phyloP scores from a whole-genome alignment of 208 protist genomes.

The Leishmania tarentolae region DNA sequence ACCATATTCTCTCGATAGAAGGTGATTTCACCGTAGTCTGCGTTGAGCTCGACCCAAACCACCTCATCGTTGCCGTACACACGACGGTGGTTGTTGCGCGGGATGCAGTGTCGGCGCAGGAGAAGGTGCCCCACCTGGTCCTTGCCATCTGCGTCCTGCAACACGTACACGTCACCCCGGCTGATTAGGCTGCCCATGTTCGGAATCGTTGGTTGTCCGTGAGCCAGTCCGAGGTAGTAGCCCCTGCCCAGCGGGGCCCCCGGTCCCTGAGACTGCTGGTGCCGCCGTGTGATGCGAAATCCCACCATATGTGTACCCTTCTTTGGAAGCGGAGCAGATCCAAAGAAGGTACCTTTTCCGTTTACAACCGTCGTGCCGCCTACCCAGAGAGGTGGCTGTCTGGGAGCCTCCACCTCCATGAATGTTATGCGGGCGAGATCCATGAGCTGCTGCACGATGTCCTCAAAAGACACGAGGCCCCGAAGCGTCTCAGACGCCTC shows the following conservation, averaged over 20 bases:
- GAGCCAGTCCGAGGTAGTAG: slow-evolving; percentile 87
- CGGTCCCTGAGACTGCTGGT: slow-evolving; percentile 59
- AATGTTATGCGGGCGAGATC: slow-evolving; percentile 61
- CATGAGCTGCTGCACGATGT: slow-evolving; percentile 63
- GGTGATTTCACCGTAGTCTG: slow-evolving; percentile 80
- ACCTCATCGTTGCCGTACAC: slow-evolving; percentile 87
- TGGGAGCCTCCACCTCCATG: slow-evolving; percentile 30
- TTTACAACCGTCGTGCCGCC: slow-evolving; percentile 53
- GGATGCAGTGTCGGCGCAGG: slow-evolving; percentile 69
- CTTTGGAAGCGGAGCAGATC: slow-evolving; percentile 56
- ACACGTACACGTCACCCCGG: slow-evolving; percentile 78
- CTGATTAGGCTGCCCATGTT: slow-evolving; percentile 78
- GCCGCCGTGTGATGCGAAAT: slow-evolving; percentile 75
- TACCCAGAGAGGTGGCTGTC: slow-evolving; percentile 58
- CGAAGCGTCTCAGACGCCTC: slow-evolving; percentile 44
- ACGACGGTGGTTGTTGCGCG: slow-evolving; percentile 69
- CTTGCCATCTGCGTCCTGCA: slow-evolving; percentile 89
- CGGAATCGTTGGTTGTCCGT: slow-evolving; percentile 65
- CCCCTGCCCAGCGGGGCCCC: slow-evolving; percentile 83
- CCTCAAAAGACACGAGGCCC: slow-evolving; percentile 40
- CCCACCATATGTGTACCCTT: slow-evolving; percentile 78
- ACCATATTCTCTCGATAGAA: slow-evolving; percentile 89
- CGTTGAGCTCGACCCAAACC: slow-evolving; percentile 91
- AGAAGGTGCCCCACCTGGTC: slow-evolving; percentile 85
- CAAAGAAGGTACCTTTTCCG: slow-evolving; percentile 83